Percentiles rank a stretch among this genome's conserved stretches.
Conservation (phyloP, 2,329 filamentous ascomycete species). For the Hymenoscyphus fraxineus region DNA sequence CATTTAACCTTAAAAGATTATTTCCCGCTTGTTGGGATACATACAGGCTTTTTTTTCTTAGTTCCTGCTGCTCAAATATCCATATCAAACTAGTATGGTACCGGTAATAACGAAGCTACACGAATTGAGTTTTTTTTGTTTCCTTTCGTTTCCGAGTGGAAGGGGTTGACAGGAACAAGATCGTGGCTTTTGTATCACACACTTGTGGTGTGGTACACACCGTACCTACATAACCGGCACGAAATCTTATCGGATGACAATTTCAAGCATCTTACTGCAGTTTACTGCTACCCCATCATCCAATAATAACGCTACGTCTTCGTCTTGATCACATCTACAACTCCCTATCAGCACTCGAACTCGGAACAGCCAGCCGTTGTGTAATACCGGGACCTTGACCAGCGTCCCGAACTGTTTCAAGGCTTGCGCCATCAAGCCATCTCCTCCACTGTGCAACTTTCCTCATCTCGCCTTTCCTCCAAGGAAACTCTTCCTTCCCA, state of each 20-base stretch:
- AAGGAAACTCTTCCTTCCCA: not conserved
- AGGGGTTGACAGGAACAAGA: not conserved
- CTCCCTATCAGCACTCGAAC: not conserved
- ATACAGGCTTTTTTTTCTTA: not conserved
- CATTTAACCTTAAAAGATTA: not conserved
- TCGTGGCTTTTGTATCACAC: not conserved
- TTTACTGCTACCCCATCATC: not conserved
- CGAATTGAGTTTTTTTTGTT: not conserved
- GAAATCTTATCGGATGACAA: not conserved
- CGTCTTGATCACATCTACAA: not conserved
- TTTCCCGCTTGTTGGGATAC: not conserved
- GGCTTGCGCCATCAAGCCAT: constrained; percentile 4
- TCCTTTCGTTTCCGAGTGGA: not conserved
- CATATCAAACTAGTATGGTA: not conserved
- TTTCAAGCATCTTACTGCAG: constrained; percentile 9
- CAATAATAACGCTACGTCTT: not conserved
- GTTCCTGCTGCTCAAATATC: too few species aligned
- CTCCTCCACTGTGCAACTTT: not conserved
- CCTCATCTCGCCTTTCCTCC: not conserved
- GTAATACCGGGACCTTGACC: constrained; percentile 3
- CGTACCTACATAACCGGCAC: not conserved
- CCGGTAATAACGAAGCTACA: not conserved
- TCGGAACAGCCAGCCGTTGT: constrained; percentile 10
- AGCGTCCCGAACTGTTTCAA: constrained; percentile 9
- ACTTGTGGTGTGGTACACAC: not conserved